phyloP scores from a whole-genome alignment of 2,329 filamentous ascomycete genomes.

The Fusarium tuaranense region DNA sequence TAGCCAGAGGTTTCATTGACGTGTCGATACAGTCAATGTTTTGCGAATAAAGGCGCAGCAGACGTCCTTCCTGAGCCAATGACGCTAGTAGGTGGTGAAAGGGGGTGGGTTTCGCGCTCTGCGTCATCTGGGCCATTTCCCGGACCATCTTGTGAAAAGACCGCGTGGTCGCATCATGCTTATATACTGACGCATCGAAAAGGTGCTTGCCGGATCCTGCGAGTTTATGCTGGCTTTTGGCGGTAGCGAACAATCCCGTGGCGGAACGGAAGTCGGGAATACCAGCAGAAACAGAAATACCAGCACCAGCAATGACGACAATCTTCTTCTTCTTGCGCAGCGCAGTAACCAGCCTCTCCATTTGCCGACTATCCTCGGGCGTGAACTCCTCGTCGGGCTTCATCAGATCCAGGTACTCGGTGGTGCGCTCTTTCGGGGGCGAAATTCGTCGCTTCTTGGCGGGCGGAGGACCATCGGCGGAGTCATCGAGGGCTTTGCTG shows the following conservation, averaged over 20 bases:
- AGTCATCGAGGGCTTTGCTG: slow-evolving; percentile 38
- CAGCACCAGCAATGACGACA: slow-evolving; percentile 94
- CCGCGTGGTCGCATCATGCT: slow-evolving; percentile 86
- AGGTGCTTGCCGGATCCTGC: slow-evolving; percentile 92
- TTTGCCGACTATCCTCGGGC: slow-evolving; percentile 61
- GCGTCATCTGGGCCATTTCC: slow-evolving; percentile 83
- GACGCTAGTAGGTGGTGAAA: slow-evolving; percentile 97
- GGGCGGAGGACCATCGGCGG: slow-evolving; percentile 71
- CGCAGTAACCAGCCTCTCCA: slow-evolving; percentile 78
- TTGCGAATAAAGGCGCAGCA: slow-evolving; percentile 93
- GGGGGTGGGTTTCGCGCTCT: slow-evolving; percentile 81
- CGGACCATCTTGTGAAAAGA: slow-evolving; percentile 98
- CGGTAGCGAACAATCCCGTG: slow-evolving; percentile 86
- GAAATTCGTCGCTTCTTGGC: slow-evolving; percentile 80
- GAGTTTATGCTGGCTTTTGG: slow-evolving; percentile 88
- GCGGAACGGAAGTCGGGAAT: slow-evolving; percentile 97
- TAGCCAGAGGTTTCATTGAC: slow-evolving; percentile 81
- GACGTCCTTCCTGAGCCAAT: slow-evolving; percentile 84
- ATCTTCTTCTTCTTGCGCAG: slow-evolving; percentile 94
- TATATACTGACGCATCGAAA: slow-evolving; percentile 98
- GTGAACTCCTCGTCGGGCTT: slow-evolving; percentile 62
- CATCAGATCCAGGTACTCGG: slow-evolving; percentile 81
- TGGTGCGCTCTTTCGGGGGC: slow-evolving; percentile 74
- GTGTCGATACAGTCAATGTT: slow-evolving; percentile 98
- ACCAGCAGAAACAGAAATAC: slow-evolving; percentile 95